phyloP scores from a whole-genome alignment of 257 asterid genomes.

The Datura wrightii region DNA sequence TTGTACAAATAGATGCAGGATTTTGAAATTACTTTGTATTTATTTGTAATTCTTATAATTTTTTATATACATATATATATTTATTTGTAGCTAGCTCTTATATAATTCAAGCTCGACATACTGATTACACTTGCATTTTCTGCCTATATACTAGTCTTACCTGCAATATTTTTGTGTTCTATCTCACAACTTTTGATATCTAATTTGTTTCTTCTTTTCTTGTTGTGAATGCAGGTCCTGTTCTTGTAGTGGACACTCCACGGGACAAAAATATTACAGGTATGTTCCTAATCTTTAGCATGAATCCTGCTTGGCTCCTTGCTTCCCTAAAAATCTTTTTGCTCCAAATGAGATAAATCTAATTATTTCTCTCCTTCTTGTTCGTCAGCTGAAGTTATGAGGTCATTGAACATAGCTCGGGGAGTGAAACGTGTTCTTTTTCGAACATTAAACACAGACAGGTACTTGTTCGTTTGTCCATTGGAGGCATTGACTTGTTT shows the following conservation, averaged over 20 bases:
- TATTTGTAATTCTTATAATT: not conserved
- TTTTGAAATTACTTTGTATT: not conserved
- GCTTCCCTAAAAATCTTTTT: not conserved
- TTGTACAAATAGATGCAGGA: not conserved
- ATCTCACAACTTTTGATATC: not conserved
- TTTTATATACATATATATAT: not conserved
- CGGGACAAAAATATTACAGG: conserved; percentile 26
- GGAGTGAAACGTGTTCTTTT: conserved; percentile 39
- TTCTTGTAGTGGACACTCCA: conserved; percentile 35
- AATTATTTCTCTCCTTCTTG: not conserved
- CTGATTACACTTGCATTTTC: not conserved
- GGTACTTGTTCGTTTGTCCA: conserved; percentile 5
- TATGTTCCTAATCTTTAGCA: not conserved
- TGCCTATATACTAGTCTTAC: not conserved
- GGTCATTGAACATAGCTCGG: conserved; percentile 33
- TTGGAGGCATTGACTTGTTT: not conserved
- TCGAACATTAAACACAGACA: conserved; percentile 37
- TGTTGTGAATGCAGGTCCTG: conserved; percentile 32
- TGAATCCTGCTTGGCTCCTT: not conserved
- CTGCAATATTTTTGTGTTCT: not conserved
- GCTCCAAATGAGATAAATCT: not conserved
- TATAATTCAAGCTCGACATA: not conserved
- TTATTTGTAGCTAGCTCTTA: not conserved
- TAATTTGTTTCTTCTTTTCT: not conserved
- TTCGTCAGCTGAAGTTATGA: conserved; percentile 37